phyloP scores from a whole-genome alignment of 768 basidiomycete genomes.

The Crepidotus variabilis region DNA sequence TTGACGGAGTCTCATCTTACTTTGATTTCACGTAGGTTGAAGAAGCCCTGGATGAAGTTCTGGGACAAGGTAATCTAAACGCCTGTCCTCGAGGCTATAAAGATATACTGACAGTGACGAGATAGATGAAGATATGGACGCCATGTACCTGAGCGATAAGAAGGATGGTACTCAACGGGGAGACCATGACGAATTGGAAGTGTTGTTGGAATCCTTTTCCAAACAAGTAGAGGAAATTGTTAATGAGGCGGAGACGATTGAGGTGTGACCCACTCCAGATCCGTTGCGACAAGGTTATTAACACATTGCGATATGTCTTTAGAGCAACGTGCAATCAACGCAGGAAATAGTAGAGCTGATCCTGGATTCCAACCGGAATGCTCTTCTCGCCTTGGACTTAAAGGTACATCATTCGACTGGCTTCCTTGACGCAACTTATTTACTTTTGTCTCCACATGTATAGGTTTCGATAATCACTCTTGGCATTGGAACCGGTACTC shows the following conservation, averaged over 20 bases:
- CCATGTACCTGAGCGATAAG: constrained; percentile 94
- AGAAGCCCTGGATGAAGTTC: constrained; percentile 86
- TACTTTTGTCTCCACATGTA: constrained; percentile 5
- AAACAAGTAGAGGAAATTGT: constrained; percentile 98
- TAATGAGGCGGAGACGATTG: constrained; percentile 85
- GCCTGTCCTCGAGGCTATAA: constrained; percentile 3
- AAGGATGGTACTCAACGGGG: constrained; percentile 58
- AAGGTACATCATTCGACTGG: constrained; percentile 45
- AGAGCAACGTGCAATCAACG: constrained; percentile 94
- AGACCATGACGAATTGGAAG: constrained; percentile 86
- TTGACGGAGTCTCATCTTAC: not conserved
- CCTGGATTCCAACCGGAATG: constrained; percentile 93
- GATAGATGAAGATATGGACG: constrained; percentile 90
- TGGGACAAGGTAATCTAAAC: constrained; percentile 67
- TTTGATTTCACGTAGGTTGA: constrained; percentile 54
- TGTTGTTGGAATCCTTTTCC: constrained; percentile 89
- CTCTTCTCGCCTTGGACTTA: constrained; percentile 85
- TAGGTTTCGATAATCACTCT: constrained; percentile 93
- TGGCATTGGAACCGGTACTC: constrained; percentile 86
- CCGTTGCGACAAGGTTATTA: not conserved
- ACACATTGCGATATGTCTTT: constrained; percentile 4
- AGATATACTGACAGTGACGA: not conserved
- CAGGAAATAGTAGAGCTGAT: constrained; percentile 98
- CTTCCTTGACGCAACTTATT: not conserved
- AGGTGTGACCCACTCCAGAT: constrained; percentile 40